Base-by-base conservation (phyloP, 768 basidiomycete species). In the Nidularia sp. region DNA sequence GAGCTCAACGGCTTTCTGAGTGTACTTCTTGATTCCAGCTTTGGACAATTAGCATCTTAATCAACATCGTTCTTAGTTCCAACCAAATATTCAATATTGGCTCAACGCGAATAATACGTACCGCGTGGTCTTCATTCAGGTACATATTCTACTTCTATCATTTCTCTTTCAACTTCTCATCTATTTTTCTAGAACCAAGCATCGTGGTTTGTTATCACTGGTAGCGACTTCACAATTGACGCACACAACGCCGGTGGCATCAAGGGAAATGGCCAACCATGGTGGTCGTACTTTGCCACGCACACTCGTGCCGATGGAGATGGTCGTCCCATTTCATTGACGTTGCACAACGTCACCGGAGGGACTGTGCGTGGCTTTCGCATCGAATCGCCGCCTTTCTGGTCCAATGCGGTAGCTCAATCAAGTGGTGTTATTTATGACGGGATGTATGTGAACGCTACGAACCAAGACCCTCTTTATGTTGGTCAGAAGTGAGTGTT, bases 151-250 rank as follows among this genome's bases (percentile, higher is more conserved):
- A 39, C 36, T 39, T 39, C 36, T 8, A 39, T 41, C 32, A 10
- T 15, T 2, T 9, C 46, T 45, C 2, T 49, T 33, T 33, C n/a
- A 22, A 32, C 0, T 42, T 6, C 29, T 51, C 15, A 39, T 36
- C 18, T 2, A 8, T 31, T 32, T 10, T 42, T 12, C 48, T n/a
- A 83, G 79, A 75, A 67, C 56, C 83, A 84, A 68, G 79, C 82
- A 1, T 84, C 83, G 5, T 84, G 81, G 80, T 84, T 84, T 57
- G 77, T 84, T 47, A 68, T 84, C 34, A 80, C 80, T 3, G 82
- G 81, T 2, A 65, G 66, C 32, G 72, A 83, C 65, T 84, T 84
- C 53, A 67, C 67, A 12, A 72, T 84, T 54, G 77, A 83, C 59
- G 83, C 75, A 2, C 78, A 83, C 59, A 72, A 73, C 57, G 70